A percentile compares a stretch with the other conserved stretches of the same genome.
Evolutionary conservation across 2,329 filamentous ascomycete genomes (phyloP).

Genomic region (Talaromyces albobiverticillius): DNA sequence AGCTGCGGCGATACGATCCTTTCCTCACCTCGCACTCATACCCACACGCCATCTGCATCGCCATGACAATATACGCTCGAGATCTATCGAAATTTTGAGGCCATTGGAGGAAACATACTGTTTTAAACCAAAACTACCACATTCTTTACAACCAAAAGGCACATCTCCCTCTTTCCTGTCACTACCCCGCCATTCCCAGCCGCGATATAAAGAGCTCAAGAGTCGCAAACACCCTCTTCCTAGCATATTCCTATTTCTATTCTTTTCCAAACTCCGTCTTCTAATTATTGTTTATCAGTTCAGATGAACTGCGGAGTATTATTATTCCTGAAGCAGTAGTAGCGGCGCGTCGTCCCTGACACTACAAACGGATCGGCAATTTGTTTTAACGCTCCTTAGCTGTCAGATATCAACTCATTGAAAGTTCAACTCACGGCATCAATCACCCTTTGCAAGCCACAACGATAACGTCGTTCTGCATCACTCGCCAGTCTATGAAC

Average conservation of each 20-base stretch:
- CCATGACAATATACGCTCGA: constrained; percentile 9
- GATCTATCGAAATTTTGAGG: neutral
- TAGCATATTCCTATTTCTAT: neutral
- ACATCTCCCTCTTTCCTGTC: constrained; percentile 12
- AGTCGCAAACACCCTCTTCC: neutral
- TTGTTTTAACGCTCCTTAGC: neutral
- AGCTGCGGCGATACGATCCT: neutral
- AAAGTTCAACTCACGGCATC: neutral
- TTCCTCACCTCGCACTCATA: neutral
- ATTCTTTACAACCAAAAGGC: neutral
- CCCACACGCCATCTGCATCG: neutral
- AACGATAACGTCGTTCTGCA: neutral
- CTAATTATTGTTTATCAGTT: neutral
- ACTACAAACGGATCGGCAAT: neutral
- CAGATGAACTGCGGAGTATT: neutral
- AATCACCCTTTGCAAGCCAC: neutral
- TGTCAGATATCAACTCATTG: neutral
- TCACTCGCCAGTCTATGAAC: neutral
- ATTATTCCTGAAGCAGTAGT: neutral
- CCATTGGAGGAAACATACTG: neutral
- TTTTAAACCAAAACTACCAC: neutral
- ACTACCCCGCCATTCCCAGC: constrained; percentile 14
- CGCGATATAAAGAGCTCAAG: neutral
- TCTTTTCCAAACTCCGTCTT: neutral
- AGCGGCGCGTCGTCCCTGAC: neutral